Base-by-base conservation (phyloP, 2,329 filamentous ascomycete species). In the Ascochyta rabiei region DNA sequence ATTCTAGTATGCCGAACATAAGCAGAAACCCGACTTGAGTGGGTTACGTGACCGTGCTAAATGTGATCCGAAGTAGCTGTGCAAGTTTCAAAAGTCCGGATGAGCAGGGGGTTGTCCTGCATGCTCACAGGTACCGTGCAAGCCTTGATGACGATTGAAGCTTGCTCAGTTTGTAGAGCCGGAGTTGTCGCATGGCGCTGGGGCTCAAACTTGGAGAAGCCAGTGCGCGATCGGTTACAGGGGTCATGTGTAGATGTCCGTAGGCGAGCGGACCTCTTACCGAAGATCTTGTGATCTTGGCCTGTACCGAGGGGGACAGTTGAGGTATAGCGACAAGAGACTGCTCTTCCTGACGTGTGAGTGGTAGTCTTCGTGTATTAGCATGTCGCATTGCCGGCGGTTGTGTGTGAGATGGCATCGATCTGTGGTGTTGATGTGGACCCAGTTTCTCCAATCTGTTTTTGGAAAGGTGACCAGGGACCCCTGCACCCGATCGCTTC, bases 41-140 rank as follows among this genome's bases (percentile, higher is more conserved):
- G 47, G 50, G 50, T 34, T 49, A 37, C 48, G 55, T 59, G 59
- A 61, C 62, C 56, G 57, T 56, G 41, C 39, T 51, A 57, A 60
- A 60, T 53, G 60, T 59, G 63, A 48, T 62, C 54, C 26, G 53
- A 58, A 46, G 52, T 57, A 66, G 62, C 55, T 63, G 64, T 67
- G 61, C 56, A 61, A 52, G 66, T 71, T 71, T 70, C 64, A 68
- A 64, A 53, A 57, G 50, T 60, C 59, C 47, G 45, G 48, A 58
- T 56, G 35, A 59, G 58, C 67, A 69, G 60, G 68, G 66, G 60
- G 44, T 53, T 57, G 57, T 60, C 53, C 60, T 68, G 67, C 66
- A 68, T 59, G 68, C 65, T 71, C 63, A 70, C 65, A 60, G 54
- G 53, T 51, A 59, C 57, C 48, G 48, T 23, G 37, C 42, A 42